These are phyloP conservation scores for Musa beccarii DNA, from an alignment of 176 grass and related monocot species.

Conservation along the genomic window DNA sequence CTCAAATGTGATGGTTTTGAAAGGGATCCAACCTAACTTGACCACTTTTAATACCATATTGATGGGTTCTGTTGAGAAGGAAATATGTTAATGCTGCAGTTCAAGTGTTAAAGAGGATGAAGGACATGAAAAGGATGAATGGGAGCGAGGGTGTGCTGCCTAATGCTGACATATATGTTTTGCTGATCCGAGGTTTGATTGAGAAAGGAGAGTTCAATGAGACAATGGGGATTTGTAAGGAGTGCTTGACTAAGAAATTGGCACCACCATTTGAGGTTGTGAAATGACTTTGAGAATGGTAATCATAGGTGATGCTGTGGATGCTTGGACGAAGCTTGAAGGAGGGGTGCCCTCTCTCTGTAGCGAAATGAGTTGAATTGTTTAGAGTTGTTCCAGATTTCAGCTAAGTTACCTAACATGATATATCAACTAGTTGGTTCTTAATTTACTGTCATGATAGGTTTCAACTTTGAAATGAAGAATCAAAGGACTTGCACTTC, in stretches of 20 bases:
- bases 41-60: background rate
- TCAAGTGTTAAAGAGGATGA: conserved; percentile 75
- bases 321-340: conserved; percentile 64
- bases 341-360: conserved; percentile 35
- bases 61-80: conserved; percentile 68
- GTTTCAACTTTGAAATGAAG: background rate
- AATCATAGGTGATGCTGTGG: conserved; percentile 53
- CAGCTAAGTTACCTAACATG: background rate
- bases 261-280: conserved; percentile 47
- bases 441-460: background rate
- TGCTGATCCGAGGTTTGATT: conserved; percentile 49
- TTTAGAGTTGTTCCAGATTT: background rate
- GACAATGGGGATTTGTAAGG: conserved; percentile 48
- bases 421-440: background rate
- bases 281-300: conserved; percentile 59
- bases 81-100: conserved; percentile 27
- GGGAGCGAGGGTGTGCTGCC: conserved; percentile 52
- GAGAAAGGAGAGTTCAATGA: conserved; percentile 52
- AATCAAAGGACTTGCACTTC: background rate
- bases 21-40: too few species aligned
- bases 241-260: conserved; percentile 55
- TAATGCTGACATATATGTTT: conserved; percentile 37
- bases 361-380: background rate
- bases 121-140: conserved; percentile 56
- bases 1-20: conserved; percentile 46